Base-by-base conservation (phyloP, 768 basidiomycete species). In the Mycena sanguinolenta region DNA sequence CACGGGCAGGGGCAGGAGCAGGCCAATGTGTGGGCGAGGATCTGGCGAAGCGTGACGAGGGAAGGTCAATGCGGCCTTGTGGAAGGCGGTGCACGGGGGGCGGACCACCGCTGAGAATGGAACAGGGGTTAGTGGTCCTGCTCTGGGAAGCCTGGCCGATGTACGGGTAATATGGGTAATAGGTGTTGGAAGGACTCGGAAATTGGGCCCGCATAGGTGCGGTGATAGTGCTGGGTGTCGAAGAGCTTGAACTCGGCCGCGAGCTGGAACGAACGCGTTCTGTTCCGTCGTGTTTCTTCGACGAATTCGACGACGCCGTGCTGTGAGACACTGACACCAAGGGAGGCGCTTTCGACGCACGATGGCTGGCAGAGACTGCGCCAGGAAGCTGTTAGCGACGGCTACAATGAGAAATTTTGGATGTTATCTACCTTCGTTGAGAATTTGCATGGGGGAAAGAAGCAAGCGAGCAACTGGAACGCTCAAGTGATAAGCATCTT, bases 401-500 rank as follows among this genome's bases (percentile, higher is more conserved):
- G 50, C 50, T 52, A 52, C 50, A 52, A 52, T 27, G 25, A 52
- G 50, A 52, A 52, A 23, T 28, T 52, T 25, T 10, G 50, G 25
- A 52, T 52, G 50, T 52, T 38, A 14, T 38, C 14, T 38, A 38
- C 36, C 36, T 38, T 38, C 36, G 36, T 38, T 14, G 36, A 38
- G 36, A 38, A 38, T 38, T 38, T 38, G 36, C 36, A 38, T 52
- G 50, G 50, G 14, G 27, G 46, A 12, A 52, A 52, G 50, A 52
- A 52, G 25, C 50, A 52, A 52, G 14, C 8, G 23, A n/a, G 23
- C 8, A 23, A 49, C n/a, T 49, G 46, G 36, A 38, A 52, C 50
- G 27, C 50, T 52, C 25, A 52, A 52, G 50, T 52, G 50, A 52
- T 52, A 52, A 52, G 50, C 50, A 5, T 52, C 50, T 52, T 52